Percentiles rank a stretch among this genome's conserved stretches.
Conservation (phyloP, 2,329 filamentous ascomycete species). For the Coniella vitis region DNA sequence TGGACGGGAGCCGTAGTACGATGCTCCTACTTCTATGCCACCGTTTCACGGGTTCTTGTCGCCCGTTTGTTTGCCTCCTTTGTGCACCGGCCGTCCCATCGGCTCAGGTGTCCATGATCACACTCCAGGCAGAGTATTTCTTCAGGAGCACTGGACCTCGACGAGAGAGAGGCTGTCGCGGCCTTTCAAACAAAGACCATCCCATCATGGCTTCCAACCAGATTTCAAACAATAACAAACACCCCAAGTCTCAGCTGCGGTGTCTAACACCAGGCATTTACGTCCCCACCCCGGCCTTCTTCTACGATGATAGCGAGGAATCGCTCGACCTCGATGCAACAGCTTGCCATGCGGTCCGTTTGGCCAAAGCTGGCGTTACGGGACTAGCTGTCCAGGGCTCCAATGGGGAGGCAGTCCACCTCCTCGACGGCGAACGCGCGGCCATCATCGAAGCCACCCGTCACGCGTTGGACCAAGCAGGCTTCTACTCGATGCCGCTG, state of each 20-base stretch:
- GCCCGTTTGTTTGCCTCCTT: too few species aligned
- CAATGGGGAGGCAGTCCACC: constrained; percentile 61
- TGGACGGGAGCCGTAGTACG: too few species aligned
- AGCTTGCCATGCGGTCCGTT: constrained; percentile 44
- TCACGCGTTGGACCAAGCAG: constrained; percentile 46
- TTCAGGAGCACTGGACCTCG: too few species aligned
- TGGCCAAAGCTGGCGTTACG: constrained; percentile 52
- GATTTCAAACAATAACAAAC: not conserved
- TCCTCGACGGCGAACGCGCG: constrained; percentile 53
- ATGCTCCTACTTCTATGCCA: too few species aligned
- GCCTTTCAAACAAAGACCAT: too few species aligned
- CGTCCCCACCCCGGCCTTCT: constrained; percentile 52
- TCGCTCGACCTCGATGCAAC: constrained; percentile 43
- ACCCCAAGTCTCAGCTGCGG: not conserved
- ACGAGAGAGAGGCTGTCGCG: too few species aligned
- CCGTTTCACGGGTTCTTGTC: too few species aligned
- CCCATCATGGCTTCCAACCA: constrained; percentile 4
- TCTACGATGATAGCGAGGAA: constrained; percentile 37
- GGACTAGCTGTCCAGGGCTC: constrained; percentile 59
- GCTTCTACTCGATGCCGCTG: constrained; percentile 51
- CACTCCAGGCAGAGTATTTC: too few species aligned
- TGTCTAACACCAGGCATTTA: constrained; percentile 35
- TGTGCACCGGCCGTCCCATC: too few species aligned
- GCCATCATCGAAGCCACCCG: constrained; percentile 50
- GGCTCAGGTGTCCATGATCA: too few species aligned